Evolutionary conservation across 257 asterid genomes (phyloP).

Genomic region (Lavandula angustifolia): DNA sequence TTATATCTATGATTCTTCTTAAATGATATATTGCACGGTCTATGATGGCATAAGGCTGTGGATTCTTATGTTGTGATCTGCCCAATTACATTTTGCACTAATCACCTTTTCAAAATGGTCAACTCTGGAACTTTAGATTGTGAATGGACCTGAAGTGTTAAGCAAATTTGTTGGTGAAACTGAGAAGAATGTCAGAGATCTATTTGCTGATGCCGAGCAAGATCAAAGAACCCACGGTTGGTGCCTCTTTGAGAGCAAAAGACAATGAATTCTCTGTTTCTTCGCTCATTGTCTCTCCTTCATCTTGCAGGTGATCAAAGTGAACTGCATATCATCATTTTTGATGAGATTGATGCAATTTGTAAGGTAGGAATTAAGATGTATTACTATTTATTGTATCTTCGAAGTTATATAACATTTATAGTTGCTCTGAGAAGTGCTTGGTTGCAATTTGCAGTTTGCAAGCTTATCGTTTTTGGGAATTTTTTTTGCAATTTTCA

Average conservation of each 20-base stretch:
- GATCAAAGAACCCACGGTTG: constrained; percentile 90
- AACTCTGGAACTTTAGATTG: constrained; percentile 58
- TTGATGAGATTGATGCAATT: constrained; percentile 99
- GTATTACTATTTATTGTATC: constrained; percentile 11
- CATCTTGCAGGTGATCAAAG: constrained; percentile 90
- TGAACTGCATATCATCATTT: constrained; percentile 92
- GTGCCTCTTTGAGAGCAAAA: constrained; percentile 29
- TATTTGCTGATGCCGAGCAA: constrained; percentile 98
- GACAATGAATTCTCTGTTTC: constrained; percentile 19
- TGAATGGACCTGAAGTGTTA: constrained; percentile 97
- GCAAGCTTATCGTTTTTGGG: neutral
- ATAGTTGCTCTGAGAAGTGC: constrained; percentile 17
- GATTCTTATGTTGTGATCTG: constrained; percentile 26
- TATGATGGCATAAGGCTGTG: constrained; percentile 20
- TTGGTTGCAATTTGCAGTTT: too few species aligned
- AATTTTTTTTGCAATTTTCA: neutral
- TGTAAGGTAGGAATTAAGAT: constrained; percentile 68
- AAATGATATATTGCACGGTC: constrained; percentile 26
- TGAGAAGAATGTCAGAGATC: constrained; percentile 95
- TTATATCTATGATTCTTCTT: constrained; percentile 16
- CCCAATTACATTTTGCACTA: constrained; percentile 10
- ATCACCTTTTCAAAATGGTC: constrained; percentile 27
- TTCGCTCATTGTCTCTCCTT: constrained; percentile 31
- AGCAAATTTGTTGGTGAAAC: constrained; percentile 99
- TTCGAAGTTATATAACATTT: constrained; percentile 21